phyloP scores from a whole-genome alignment of 768 basidiomycete species.

The Podaxis sp. region DNA sequence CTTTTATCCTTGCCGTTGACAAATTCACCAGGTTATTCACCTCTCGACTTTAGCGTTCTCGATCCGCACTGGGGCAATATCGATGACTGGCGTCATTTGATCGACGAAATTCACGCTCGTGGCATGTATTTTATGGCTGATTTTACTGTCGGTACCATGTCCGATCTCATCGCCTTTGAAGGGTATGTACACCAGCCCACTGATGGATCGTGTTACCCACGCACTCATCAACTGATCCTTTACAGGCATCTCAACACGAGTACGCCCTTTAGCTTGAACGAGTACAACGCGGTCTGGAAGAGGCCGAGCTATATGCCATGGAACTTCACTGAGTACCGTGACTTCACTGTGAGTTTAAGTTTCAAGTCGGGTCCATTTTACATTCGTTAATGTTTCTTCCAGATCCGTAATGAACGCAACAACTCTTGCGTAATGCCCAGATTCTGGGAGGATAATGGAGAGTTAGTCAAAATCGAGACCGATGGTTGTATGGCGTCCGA shows the following conservation, averaged over 20 bases:
- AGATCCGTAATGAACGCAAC: slow-evolving; percentile 73
- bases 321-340: slow-evolving; percentile 81
- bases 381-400: slow-evolving; percentile 7
- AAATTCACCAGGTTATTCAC: slow-evolving; percentile 71
- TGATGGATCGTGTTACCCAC: background rate
- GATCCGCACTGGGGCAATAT: slow-evolving; percentile 93
- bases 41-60: slow-evolving; percentile 83
- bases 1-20: slow-evolving; percentile 10
- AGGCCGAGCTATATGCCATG: slow-evolving; percentile 73
- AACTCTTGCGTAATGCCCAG: slow-evolving; percentile 67
- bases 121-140: slow-evolving; percentile 93
- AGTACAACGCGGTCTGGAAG: slow-evolving; percentile 76
- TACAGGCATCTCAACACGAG: slow-evolving; percentile 71
- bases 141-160: slow-evolving; percentile 93
- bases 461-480: slow-evolving; percentile 49
- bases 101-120: slow-evolving; percentile 72
- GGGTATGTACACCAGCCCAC: slow-evolving; percentile 42
- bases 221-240: background rate
- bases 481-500: slow-evolving; percentile 78
- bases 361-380: slow-evolving; percentile 4
- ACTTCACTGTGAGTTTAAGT: slow-evolving; percentile 56
- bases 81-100: slow-evolving; percentile 69
- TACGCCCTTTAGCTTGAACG: slow-evolving; percentile 72
- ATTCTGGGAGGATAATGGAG: slow-evolving; percentile 79
- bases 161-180: slow-evolving; percentile 80